These are phyloP conservation scores for Dictyostelium discoideum DNA, from an alignment of 78 protist species.

Conservation along the genomic window DNA sequence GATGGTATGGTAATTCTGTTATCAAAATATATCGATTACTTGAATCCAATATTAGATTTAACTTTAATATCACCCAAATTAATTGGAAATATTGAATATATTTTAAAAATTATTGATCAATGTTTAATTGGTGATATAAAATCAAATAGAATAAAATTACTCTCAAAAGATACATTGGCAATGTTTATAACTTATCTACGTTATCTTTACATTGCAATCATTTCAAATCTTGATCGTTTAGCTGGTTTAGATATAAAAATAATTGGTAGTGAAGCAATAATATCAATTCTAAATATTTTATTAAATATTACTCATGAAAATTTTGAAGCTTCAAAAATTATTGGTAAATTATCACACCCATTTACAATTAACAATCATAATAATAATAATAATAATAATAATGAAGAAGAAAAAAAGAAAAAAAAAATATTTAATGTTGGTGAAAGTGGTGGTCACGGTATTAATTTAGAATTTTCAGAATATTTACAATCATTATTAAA, in stretches of 20 bases:
- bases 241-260: conserved; percentile 61
- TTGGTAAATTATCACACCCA: conserved; percentile 1
- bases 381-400: background rate
- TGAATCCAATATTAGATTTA: conserved; percentile 63
- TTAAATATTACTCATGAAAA: conserved; percentile 60
- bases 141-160: background rate
- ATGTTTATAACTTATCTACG: conserved; percentile 46
- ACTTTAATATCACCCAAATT: conserved; percentile 39
- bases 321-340: background rate
- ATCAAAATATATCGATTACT: conserved; percentile 25
- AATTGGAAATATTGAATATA: conserved; percentile 54
- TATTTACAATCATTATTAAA: background rate
- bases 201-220: conserved; percentile 24
- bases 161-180: background rate
- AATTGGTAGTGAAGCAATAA: conserved; percentile 44
- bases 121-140: conserved; percentile 32
- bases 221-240: conserved; percentile 34
- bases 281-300: conserved; percentile 50
- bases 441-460: background rate
- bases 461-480: background rate
- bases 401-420: background rate
- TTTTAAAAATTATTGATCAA: conserved; percentile 43
- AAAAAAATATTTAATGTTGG: background rate
- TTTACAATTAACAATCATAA: background rate
- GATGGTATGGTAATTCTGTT: conserved; percentile 24